These are phyloP conservation scores for Elaeagnus macrophylla DNA, from an alignment of 306 rosid genomes.

Conservation along the genomic window DNA sequence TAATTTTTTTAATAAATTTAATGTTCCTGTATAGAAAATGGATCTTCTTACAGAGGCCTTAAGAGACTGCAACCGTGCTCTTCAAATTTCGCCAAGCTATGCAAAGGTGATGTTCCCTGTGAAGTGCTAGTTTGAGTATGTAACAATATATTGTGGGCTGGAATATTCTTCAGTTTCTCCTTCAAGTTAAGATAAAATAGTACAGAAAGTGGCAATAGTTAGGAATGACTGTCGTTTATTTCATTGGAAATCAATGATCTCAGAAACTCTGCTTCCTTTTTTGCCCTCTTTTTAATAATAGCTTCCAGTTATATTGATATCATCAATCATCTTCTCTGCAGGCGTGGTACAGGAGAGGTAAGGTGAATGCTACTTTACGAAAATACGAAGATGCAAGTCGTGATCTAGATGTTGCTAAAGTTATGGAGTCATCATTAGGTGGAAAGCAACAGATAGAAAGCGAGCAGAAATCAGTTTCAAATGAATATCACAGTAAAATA, in stretches of 20 bases:
- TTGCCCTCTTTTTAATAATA: neutral
- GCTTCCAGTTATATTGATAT: conserved; percentile 14
- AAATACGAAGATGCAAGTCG: conserved; percentile 50
- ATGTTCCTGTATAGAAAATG: conserved; percentile 48
- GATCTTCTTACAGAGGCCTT: conserved; percentile 49
- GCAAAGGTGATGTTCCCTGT: conserved; percentile 50
- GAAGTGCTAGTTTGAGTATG: neutral
- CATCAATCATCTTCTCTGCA: conserved; percentile 16
- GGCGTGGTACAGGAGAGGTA: conserved; percentile 93
- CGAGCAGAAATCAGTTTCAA: conserved; percentile 46
- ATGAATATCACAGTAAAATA: conserved; percentile 21
- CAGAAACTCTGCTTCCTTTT: neutral
- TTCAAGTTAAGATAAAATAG: too few relatives aligned
- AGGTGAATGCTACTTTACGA: conserved; percentile 51
- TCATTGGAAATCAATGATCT: neutral
- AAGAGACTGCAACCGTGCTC: conserved; percentile 65
- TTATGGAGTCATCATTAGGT: conserved; percentile 39
- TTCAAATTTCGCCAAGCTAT: conserved; percentile 60
- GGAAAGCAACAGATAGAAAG: conserved; percentile 65
- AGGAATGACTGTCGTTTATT: too few relatives aligned
- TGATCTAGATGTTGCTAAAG: conserved; percentile 60
- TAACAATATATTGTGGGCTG: neutral
- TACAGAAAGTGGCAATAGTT: too few relatives aligned
- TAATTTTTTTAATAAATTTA: neutral
- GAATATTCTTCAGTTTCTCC: too few relatives aligned